These are phyloP conservation scores for Deuterostichococcus epilithicus DNA, from an alignment of 139 green algal species.

Conservation along the genomic window DNA sequence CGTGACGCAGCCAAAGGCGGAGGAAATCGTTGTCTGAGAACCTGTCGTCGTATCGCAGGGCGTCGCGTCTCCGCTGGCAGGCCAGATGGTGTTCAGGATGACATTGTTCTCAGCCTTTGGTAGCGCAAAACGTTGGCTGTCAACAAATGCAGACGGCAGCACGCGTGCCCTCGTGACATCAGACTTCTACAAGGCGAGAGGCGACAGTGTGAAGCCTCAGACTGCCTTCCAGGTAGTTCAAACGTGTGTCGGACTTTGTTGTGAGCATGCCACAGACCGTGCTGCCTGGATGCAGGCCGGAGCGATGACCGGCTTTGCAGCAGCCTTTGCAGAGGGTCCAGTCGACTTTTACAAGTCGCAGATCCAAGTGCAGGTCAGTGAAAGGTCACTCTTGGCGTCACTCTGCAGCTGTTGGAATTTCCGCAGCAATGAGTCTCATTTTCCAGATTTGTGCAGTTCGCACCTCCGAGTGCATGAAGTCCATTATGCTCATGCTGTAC, in stretches of 20 bases:
- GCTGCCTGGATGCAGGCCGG: conserved; percentile 45
- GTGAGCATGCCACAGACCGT: background rate
- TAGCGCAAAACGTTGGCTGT: conserved; percentile 73
- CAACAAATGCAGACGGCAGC: conserved; percentile 73
- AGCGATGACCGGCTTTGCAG: conserved; percentile 76
- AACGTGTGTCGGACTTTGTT: background rate
- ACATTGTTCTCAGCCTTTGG: conserved; percentile 86
- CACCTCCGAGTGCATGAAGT: too few species aligned
- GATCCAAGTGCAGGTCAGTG: conserved; percentile 79
- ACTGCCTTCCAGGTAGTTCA: background rate
- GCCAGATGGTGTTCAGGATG: conserved; percentile 92
- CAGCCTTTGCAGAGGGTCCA: conserved; percentile 83
- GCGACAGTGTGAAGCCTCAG: background rate
- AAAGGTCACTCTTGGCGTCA: too few species aligned
- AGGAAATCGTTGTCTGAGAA: background rate
- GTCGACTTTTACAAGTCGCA: conserved; percentile 98
- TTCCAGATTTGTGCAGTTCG: too few species aligned
- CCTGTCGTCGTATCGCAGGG: conserved; percentile 45
- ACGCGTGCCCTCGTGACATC: conserved; percentile 35
- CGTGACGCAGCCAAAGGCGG: background rate
- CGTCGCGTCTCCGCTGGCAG: conserved; percentile 83
- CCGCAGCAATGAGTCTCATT: too few species aligned
- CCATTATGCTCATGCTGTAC: too few species aligned
- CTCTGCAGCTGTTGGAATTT: too few species aligned
- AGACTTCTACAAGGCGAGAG: conserved; percentile 69